phyloP scores from a whole-genome alignment of 2,329 filamentous ascomycete species.

The Fusarium sp. region DNA sequence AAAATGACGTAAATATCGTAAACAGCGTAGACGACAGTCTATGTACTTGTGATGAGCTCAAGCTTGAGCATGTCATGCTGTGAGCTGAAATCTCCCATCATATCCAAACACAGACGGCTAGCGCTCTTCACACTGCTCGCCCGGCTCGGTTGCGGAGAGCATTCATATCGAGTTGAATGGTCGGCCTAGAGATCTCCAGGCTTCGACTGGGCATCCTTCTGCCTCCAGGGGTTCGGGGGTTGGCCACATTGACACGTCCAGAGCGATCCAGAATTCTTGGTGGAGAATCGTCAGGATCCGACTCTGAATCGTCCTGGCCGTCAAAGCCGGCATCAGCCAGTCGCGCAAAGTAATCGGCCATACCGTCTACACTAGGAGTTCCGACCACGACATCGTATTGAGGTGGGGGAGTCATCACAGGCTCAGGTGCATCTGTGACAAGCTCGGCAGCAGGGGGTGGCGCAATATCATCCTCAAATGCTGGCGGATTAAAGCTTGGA shows the following conservation, averaged over 20 bases:
- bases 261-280: conserved; percentile 64
- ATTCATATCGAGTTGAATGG: conserved; percentile 49
- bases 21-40: conserved; percentile 23
- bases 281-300: conserved; percentile 61
- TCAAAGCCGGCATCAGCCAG: conserved; percentile 78
- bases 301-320: conserved; percentile 58
- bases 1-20: conserved; percentile 39
- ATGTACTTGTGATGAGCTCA: conserved; percentile 13
- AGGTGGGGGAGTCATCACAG: conserved; percentile 83
- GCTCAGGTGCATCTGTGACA: conserved; percentile 41
- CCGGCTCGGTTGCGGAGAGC: conserved; percentile 45
- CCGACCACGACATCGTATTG: conserved; percentile 86
- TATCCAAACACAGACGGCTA: conserved; percentile 41
- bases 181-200: conserved; percentile 65
- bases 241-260: conserved; percentile 71
- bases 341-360: conserved; percentile 90
- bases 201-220: conserved; percentile 69
- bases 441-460: conserved; percentile 55
- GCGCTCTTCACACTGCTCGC: conserved; percentile 46
- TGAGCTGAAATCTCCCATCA: conserved; percentile 16
- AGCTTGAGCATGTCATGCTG: conserved; percentile 1
- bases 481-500: conserved; percentile 89
- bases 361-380: conserved; percentile 73
- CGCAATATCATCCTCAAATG: conserved; percentile 81
- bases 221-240: conserved; percentile 69